phyloP scores from a whole-genome alignment of 495 filamentous ascomycete genomes.

The Podospora australis region DNA sequence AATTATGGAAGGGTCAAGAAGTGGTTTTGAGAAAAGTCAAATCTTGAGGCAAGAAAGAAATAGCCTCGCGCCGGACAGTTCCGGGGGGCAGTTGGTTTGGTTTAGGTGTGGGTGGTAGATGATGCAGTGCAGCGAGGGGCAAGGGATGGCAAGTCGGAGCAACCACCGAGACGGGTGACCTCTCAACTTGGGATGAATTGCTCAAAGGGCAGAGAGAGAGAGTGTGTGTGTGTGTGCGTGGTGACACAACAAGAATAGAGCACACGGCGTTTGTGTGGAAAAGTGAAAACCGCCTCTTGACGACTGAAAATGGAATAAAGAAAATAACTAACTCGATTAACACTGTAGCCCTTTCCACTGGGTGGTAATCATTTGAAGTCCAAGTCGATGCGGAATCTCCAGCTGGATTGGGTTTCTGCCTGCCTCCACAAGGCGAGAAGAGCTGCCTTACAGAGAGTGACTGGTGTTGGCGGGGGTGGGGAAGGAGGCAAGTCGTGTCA shows the following conservation, averaged over 20 bases:
- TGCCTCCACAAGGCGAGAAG: conserved; percentile 6
- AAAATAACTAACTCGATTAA: no score
- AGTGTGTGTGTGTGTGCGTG: no score
- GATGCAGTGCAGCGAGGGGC: neutral
- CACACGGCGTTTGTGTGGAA: neutral
- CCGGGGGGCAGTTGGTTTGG: neutral
- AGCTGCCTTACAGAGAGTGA: conserved; percentile 16
- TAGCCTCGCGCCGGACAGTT: neutral
- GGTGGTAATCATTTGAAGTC: neutral
- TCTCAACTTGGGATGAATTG: neutral
- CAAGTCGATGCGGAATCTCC: neutral
- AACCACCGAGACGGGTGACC: no score
- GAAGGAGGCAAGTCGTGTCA: conserved; percentile 17
- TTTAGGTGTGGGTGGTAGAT: neutral
- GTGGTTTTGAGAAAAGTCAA: no score
- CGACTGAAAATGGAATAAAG: neutral
- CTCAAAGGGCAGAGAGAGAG: neutral
- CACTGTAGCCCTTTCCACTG: no score
- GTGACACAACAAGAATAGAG: neutral
- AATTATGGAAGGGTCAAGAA: neutral
- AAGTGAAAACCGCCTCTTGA: neutral
- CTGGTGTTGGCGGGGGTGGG: conserved; percentile 14
- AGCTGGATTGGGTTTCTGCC: conserved; percentile 13
- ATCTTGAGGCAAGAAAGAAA: neutral
- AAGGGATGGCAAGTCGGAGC: no score